A percentile compares a stretch with the other conserved stretches of the same genome.
Conservation (phyloP, 2,329 filamentous ascomycete genomes). For the Xylaria sp. region DNA sequence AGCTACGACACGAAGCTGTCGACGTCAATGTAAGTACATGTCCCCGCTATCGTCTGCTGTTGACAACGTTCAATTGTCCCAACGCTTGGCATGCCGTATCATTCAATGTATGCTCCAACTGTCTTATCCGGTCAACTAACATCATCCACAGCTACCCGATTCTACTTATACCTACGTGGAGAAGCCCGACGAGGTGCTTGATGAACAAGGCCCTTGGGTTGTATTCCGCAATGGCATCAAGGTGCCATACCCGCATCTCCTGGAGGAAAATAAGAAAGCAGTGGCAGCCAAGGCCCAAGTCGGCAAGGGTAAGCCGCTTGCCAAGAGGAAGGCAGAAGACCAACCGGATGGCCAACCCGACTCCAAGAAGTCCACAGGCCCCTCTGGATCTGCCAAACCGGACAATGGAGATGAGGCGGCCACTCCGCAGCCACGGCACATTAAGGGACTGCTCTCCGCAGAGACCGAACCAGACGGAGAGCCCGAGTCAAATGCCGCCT, state of each 20-base stretch:
- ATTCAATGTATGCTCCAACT: conserved; percentile 19
- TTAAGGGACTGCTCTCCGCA: conserved; percentile 54
- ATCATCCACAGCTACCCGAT: conserved; percentile 43
- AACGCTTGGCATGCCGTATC: background rate
- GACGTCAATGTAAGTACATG: conserved; percentile 45
- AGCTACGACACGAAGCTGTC: conserved; percentile 46
- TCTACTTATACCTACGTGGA: conserved; percentile 45
- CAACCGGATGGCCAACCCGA: conserved; percentile 62
- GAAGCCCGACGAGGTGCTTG: conserved; percentile 40
- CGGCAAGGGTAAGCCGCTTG: conserved; percentile 49
- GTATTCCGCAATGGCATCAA: conserved; percentile 47
- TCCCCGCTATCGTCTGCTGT: background rate
- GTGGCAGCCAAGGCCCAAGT: conserved; percentile 47
- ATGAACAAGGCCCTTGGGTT: conserved; percentile 45
- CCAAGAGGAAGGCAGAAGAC: conserved; percentile 64
- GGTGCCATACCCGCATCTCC: conserved; percentile 49
- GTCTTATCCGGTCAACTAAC: conserved; percentile 36
- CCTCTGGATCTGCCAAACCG: conserved; percentile 43
- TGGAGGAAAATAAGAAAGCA: conserved; percentile 52
- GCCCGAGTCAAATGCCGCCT: conserved; percentile 50
- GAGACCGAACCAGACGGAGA: conserved; percentile 50
- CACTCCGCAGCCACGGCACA: conserved; percentile 54
- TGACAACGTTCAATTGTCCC: conserved; percentile 1
- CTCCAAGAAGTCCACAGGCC: conserved; percentile 59
- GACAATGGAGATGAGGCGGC: conserved; percentile 49